phyloP scores from a whole-genome alignment of 2,329 filamentous ascomycete species.

The Talaromyces sp. region DNA sequence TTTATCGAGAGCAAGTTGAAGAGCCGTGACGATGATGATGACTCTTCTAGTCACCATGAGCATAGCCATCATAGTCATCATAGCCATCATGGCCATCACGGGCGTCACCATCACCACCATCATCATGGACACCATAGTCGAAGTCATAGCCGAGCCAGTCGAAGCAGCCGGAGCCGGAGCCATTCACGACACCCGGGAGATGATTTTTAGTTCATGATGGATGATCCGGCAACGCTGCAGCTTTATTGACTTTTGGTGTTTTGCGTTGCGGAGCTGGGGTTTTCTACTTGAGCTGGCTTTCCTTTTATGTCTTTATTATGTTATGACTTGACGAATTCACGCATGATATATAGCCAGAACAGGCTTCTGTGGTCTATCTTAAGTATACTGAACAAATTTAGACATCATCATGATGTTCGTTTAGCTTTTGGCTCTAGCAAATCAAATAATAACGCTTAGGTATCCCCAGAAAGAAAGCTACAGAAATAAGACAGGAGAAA shows the following conservation, averaged over 20 bases:
- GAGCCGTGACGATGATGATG: slow-evolving; percentile 40
- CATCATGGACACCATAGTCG: slow-evolving; percentile 18
- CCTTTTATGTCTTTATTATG: not conserved
- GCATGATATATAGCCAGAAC: too few relatives aligned
- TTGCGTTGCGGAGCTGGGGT: too few relatives aligned
- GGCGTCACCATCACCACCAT: slow-evolving; percentile 26
- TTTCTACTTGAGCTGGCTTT: not conserved
- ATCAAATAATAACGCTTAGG: too few relatives aligned
- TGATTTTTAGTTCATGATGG: slow-evolving; percentile 2
- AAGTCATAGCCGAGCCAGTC: slow-evolving; percentile 4
- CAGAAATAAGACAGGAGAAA: too few relatives aligned
- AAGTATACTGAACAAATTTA: too few relatives aligned
- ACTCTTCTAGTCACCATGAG: slow-evolving; percentile 21
- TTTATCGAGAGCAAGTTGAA: slow-evolving; percentile 60
- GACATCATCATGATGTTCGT: too few relatives aligned
- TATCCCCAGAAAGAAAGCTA: too few relatives aligned
- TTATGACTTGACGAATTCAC: too few relatives aligned
- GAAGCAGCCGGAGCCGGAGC: slow-evolving; percentile 20
- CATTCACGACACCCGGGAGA: slow-evolving; percentile 19
- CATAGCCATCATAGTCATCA: slow-evolving; percentile 15
- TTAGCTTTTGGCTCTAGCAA: too few relatives aligned
- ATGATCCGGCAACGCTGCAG: not conserved
- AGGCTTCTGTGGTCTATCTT: too few relatives aligned
- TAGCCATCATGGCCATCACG: slow-evolving; percentile 16
- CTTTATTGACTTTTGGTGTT: not conserved